Evolutionary conservation across 768 basidiomycete genomes (phyloP).

Genomic region (Chiua virens): DNA sequence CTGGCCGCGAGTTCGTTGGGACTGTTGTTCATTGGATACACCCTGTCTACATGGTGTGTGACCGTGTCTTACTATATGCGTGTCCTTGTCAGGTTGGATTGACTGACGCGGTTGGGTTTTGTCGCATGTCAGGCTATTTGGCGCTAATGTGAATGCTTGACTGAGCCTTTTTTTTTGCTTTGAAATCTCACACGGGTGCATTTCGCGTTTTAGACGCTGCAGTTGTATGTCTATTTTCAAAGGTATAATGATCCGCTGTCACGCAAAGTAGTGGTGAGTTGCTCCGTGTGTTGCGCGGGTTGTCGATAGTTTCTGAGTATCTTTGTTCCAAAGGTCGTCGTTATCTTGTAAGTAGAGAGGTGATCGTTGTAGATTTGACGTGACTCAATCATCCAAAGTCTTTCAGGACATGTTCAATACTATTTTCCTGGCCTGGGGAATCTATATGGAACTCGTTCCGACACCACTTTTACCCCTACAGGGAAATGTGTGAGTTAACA

Average conservation of each 20-base stretch:
- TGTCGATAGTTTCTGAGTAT: not conserved
- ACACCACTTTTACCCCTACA: not conserved
- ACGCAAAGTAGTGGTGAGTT: slow-evolving; percentile 12
- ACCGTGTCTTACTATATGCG: too few species aligned
- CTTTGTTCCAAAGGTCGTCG: not conserved
- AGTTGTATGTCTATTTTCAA: slow-evolving; percentile 8
- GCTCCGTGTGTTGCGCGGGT: not conserved
- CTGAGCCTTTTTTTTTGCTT: not conserved
- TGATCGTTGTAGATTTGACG: not conserved
- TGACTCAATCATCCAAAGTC: not conserved
- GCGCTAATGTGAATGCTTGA: slow-evolving; percentile 3
- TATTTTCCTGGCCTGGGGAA: slow-evolving; percentile 8
- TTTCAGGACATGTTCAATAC: slow-evolving; percentile 15
- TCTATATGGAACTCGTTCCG: slow-evolving; percentile 7
- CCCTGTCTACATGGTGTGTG: slow-evolving; percentile 15
- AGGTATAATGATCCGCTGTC: not conserved
- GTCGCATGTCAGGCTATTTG: slow-evolving; percentile 10
- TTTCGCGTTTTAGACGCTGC: slow-evolving; percentile 7
- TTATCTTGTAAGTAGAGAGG: slow-evolving; percentile 1
- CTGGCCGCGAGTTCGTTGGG: slow-evolving; percentile 1
- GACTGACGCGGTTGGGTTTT: not conserved
- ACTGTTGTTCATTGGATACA: slow-evolving; percentile 9
- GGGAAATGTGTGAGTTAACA: slow-evolving; percentile 5
- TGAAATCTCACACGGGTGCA: not conserved
- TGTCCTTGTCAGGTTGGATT: not conserved